Base-by-base conservation (phyloP, 169 alveolate genomes). In the Plasmodium relictum region DNA sequence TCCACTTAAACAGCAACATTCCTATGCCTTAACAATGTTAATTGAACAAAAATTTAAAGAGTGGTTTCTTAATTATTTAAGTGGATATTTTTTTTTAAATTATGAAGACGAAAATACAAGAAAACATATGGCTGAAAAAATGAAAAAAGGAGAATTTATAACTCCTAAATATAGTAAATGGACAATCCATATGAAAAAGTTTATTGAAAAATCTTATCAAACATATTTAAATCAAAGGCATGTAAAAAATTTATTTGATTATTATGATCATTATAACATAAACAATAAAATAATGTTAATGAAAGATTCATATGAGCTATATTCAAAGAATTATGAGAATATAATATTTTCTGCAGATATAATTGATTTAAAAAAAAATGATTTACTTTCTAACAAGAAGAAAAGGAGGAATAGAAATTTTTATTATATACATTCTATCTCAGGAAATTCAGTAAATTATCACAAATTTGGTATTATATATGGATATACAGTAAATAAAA, bases 221-320 rank as follows among this genome's bases (percentile, higher is more conserved):
- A 24, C 39, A 9, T 24, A 63, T 6, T 78, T 78, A 63, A 63
- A 78, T 16, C 89, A 78, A 42, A 78, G 50, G 50, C 89, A 78
- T 69, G 78, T 66, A 4, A 31, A 18, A 56, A 78, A 24, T 4
- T 14, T 78, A 16, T 62, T 63, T 44, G 63, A 78, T 26, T 18
- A 78, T 63, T 54, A n/a, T 65, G 58, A 20, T 0, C 10, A 69
- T 7, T 78, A 63, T 73, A 78, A 78, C 41, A 78, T 78, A 78
- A 78, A 18, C 31, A 78, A 78, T 44, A 78, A 78, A 52, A 78
- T 65, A 2, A 63, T 78, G 78, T 42, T 78, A 48, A 68, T 78
- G 69, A 54, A 78, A 65, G 89, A 78, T 78, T 45, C 78, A 22
- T 78, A 62, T 50, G 89, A 78, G 31, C 56, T 78, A 2, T 78